Conservation (phyloP, 805 yeast species). For the Candida taoyuanica region DNA sequence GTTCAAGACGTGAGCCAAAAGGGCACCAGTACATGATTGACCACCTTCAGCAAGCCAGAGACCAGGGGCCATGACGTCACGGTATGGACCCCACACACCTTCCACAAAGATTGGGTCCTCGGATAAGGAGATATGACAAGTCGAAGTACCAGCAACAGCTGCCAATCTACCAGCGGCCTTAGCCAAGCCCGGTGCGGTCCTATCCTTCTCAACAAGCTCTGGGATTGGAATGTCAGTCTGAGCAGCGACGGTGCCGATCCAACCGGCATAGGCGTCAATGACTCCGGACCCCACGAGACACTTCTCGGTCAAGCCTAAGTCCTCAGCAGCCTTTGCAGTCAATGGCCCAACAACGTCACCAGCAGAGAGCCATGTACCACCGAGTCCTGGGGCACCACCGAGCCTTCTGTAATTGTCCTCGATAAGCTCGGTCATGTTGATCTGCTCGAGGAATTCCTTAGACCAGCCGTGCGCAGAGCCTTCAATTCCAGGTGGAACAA, state of each 20-base stretch:
- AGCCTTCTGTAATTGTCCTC: slow-evolving; percentile 71
- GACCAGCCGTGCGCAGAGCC: slow-evolving; percentile 89
- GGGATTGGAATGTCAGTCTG: slow-evolving; percentile 55
- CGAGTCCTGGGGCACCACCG: slow-evolving; percentile 77
- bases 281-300: slow-evolving; percentile 94
- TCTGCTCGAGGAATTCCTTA: slow-evolving; percentile 58
- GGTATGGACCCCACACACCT: slow-evolving; percentile 99
- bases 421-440: slow-evolving; percentile 73
- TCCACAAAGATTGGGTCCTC: slow-evolving; percentile 82
- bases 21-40: slow-evolving; percentile 96
- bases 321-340: slow-evolving; percentile 61
- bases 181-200: slow-evolving; percentile 42
- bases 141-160: slow-evolving; percentile 97
- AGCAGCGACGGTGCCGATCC: slow-evolving; percentile 98
- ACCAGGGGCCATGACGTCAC: slow-evolving; percentile 85
- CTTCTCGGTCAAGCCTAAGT: slow-evolving; percentile 73
- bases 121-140: slow-evolving; percentile 90
- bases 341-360: slow-evolving; percentile 86
- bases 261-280: slow-evolving; percentile 97
- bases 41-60: slow-evolving; percentile 99
- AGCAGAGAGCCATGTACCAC: slow-evolving; percentile 75
- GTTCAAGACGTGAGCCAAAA: slow-evolving; percentile 79
- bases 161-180: slow-evolving; percentile 83
- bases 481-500: slow-evolving; percentile 89
- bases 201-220: slow-evolving; percentile 47